Evolutionary conservation across 1,284 basidiomycete species (phyloP), one percentile per base, ranked within the genome.

Genomic region (Ganoderma lingzhi): DNA sequence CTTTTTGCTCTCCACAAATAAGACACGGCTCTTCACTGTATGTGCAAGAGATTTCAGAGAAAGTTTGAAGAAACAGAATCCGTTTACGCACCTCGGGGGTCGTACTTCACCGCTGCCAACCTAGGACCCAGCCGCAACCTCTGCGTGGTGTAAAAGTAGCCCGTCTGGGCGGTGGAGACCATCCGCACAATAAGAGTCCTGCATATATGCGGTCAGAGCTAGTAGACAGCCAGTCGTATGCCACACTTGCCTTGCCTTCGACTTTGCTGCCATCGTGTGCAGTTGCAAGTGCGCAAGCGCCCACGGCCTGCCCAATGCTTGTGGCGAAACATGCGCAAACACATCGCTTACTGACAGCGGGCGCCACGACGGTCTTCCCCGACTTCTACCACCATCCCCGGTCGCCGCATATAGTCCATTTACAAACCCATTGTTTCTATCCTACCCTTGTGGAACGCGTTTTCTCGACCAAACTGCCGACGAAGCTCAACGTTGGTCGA

Each of bases 161-260:
- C 95, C 0, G 95, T 96, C 79, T 95, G 92, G 1, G 95, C 95
- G 1, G 94, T 95, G 17, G 95, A 96, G 66, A 96, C 90, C 74
- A 97, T 86, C 63, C 94, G 92, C 64, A 96, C 90, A 69, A 96
- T 90, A 68, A 96, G 81, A 1, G 93, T 95, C 79, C 95, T 96
- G 75, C 55, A 63, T 28, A 53, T 14, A 51, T 42, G 19, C 6
- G 2, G 48, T 51, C 48, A 17, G 28, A 42, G 10, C 61, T 70
- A n/a, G 17, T 35, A 51, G 48, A 45, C 32, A n/a, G 62, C 23
- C 3, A 19, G 3, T 58, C 23, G 39, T 12, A 42, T 42, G 23
- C 45, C 10, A 3, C 15, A 73, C 84, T 64, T 64, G 87, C 88
- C 85, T 85, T 73, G 86, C 85, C 80, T 89, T 89, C 35, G 86